Base-by-base conservation (phyloP, 148 eudicot genomes). In the Cornus controversa region DNA sequence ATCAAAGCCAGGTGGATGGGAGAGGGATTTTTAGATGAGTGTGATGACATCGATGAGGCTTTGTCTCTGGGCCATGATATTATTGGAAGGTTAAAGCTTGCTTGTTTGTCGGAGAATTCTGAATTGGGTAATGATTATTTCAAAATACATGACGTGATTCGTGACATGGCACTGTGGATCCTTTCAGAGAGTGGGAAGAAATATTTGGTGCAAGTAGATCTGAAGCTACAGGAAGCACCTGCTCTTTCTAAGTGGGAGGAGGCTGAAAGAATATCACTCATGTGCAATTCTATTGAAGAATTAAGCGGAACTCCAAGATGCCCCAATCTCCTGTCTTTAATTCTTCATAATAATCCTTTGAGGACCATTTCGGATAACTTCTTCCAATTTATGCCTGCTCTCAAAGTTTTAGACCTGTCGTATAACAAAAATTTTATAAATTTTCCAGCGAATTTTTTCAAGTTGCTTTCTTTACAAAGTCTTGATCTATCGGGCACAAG, bases 161-260 rank as follows among this genome's bases (percentile, higher is more conserved):
- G 78, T 45, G 78, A 79, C 69, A 79, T 74, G 78, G 82, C 78
- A 73, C 11, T 79, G 16, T 74, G 82, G 82, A 74, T 79, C 10
- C 58, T 58, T 24, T 67, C 50, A 6, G 72, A 68, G n/a, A n/a
- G n/a, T n/a, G n/a, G n/a, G n/a, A n/a, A n/a, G n/a, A n/a, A n/a
- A n/a, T n/a, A n/a, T n/a, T n/a, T n/a, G n/a, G n/a, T n/a, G n/a
- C n/a, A n/a, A n/a, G n/a, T n/a, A n/a, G n/a, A n/a, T n/a, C n/a
- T n/a, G n/a, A n/a, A 23, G n/a, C n/a, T n/a, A 26, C 65, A 73
- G 77, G 74, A 45, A 14, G 47, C 40, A 67, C 69, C n/a, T n/a
- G n/a, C 28, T 53, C 16, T 53, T 53, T 53, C 0, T 15, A 53
- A n/a, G n/a, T n/a, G n/a, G n/a, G n/a, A n/a, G n/a, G n/a, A n/a